Evolutionary conservation across 441 rosid genomes (phyloP), one percentile per base, ranked within the genome.

Genomic region (Croton laevigatus): DNA sequence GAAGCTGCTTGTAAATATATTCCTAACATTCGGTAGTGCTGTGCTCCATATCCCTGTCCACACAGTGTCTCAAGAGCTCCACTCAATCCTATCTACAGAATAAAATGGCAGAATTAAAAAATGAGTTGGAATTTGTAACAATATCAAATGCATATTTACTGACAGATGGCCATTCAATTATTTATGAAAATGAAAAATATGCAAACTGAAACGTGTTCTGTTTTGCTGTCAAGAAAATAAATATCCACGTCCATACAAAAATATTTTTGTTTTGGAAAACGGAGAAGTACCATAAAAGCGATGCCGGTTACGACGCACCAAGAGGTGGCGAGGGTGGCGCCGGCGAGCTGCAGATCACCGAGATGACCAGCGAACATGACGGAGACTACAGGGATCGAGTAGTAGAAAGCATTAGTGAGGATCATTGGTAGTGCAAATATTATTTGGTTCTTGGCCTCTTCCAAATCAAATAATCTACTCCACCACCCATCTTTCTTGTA

Each of bases 351-450:
- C 27, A 88, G 85, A 22, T 83, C 78, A 3, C 98, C 96, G 4
- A 89, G 87, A 65, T 87, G 97, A 17, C 96, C 96, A 45, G 94
- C 93, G 42, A 91, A 81, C 98, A 91, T 88, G 65, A 91, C 92
- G n/a, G 98, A 94, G 1, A 84, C 86, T 65, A 91, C 48, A 22
- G 94, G 66, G 36, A 89, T 85, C 34, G 79, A 72, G 32, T 76
- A 90, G 54, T 82, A 84, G 76, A 73, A 85, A 54, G 83, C 75
- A 66, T 84, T 88, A 14, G 88, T 81, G 5, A 89, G 76, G 42
- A 84, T 82, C 88, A 94, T 81, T 7, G 97, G 95, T 1, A 88
- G 66, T 2, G 93, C 65, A 69, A 89, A 87, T 32, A 84, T 37
- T 17, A 78, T 67, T 69, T 89, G 91, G 9, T n/a, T 66, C 76